A percentile compares a stretch with the other conserved stretches of the same genome.
These are phyloP conservation scores for Seiridium unicorne DNA, from an alignment of 2,329 filamentous ascomycete species.

Conservation along the genomic window DNA sequence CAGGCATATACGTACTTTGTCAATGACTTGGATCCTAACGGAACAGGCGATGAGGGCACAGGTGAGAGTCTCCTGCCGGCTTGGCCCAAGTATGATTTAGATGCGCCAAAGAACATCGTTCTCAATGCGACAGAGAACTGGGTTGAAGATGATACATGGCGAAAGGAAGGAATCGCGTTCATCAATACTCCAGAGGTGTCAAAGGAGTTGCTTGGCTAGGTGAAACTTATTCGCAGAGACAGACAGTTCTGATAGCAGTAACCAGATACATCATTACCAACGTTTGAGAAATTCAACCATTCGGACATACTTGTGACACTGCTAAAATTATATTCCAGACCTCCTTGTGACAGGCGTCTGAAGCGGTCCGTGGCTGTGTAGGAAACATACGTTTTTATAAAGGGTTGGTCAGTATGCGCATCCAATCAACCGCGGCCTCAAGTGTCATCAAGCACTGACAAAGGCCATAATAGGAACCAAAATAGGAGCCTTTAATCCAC, in stretches of 20 bases:
- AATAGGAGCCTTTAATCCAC: no score
- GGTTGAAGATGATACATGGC: conserved; percentile 45
- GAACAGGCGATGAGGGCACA: background rate
- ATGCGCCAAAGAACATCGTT: conserved; percentile 41
- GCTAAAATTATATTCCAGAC: no score
- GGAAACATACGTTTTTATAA: no score
- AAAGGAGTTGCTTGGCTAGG: conserved; percentile 30
- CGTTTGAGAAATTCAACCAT: no score
- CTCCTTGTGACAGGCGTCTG: no score
- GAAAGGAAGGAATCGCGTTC: conserved; percentile 43
- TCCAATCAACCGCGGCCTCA: no score
- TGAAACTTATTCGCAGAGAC: background rate
- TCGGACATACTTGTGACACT: no score
- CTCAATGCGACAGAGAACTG: conserved; percentile 40
- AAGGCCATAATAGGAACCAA: no score
- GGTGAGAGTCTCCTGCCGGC: conserved; percentile 12
- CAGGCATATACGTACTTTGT: conserved; percentile 43
- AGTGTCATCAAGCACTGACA: no score
- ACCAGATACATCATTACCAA: background rate
- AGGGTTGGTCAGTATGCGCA: no score
- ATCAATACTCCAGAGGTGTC: conserved; percentile 36
- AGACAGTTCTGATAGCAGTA: background rate
- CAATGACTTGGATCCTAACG: conserved; percentile 39
- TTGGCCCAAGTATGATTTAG: conserved; percentile 24
- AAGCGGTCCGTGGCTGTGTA: no score